Base-by-base conservation (phyloP, 2,329 filamentous ascomycete species). In the Xylaria sp. region DNA sequence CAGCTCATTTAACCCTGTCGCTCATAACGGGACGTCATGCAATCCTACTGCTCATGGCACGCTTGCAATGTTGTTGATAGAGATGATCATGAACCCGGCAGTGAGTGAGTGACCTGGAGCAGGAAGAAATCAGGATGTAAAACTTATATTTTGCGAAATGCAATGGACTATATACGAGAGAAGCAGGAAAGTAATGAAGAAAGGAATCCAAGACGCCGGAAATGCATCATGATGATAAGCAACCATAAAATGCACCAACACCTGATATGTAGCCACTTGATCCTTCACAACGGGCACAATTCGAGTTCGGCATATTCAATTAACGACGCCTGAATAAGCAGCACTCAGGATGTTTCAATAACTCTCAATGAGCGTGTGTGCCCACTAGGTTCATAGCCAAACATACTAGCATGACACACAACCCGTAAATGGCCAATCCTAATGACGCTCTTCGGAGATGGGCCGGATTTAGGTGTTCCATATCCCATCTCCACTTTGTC, bases 321-420 rank as follows among this genome's bases (percentile, higher is more conserved):
- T 58, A 40, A 23, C 53, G 42, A 57, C 61, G 51, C 32, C 25
- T 50, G 10, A 27, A 27, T 16, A 23, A 40, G 50, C 25, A 44
- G 18, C 25, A 21, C 35, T 18, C 32, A 13, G 12, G 27, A 40
- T 60, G 60, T 48, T 55, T 48, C 40, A n/a, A 58, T 40, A 8
- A 29, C 55, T 29, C 48, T 72, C 37, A 93, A 81, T 92, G 88
- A 65, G 86, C 85, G 64, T 85, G 87, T 60, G 88, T 85, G 75
- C 96, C 94, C 75, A 97, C 92, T 16, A 92, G 90, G 79, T 98
- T 98, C 77, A 94, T 93, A 51, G 88, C 83, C 74, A 99, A 82
- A 78, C 94, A 98, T 57, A 95, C 90, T 32, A 93, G 82, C 96
- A 99, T 98, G 62, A 99, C 94, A 58, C 92, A 82, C 9, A 93